Evolutionary conservation across 139 green algal genomes (phyloP).

Genomic region (Coelastrella sp.): DNA sequence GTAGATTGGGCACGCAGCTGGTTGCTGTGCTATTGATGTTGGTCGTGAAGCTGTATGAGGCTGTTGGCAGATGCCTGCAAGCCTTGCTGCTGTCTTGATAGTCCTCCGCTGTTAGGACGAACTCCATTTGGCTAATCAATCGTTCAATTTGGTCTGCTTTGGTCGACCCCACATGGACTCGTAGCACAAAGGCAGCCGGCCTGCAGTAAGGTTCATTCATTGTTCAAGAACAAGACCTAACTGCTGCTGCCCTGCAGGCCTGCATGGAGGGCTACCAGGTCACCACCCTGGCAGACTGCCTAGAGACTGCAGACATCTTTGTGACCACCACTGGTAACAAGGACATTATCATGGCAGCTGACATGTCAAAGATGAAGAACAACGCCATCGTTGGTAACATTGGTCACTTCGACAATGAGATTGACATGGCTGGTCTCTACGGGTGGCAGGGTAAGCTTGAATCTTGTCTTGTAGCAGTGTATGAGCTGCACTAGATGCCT

Average conservation of each 20-base stretch:
- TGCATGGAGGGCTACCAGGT: slow-evolving; percentile 97
- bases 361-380: slow-evolving; percentile 99
- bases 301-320: slow-evolving; percentile 96
- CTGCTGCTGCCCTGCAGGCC: neutral
- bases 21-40: no score
- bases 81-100: no score
- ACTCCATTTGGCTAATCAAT: no score
- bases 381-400: slow-evolving; percentile 99
- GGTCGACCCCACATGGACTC: no score
- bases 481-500: neutral
- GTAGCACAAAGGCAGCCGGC: no score
- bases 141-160: no score
- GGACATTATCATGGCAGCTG: slow-evolving; percentile 91
- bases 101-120: no score
- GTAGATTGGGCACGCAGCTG: no score
- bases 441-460: slow-evolving; percentile 23
- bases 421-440: slow-evolving; percentile 97
- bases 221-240: neutral
- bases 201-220: neutral
- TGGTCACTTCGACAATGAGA: slow-evolving; percentile 99
- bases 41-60: no score
- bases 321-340: slow-evolving; percentile 99
- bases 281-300: slow-evolving; percentile 87
- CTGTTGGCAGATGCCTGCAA: no score
- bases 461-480: neutral